A percentile compares a stretch with the other conserved stretches of the same genome.
phyloP scores from a whole-genome alignment of 345 rosid genomes.

The Hibiscus syriacus region DNA sequence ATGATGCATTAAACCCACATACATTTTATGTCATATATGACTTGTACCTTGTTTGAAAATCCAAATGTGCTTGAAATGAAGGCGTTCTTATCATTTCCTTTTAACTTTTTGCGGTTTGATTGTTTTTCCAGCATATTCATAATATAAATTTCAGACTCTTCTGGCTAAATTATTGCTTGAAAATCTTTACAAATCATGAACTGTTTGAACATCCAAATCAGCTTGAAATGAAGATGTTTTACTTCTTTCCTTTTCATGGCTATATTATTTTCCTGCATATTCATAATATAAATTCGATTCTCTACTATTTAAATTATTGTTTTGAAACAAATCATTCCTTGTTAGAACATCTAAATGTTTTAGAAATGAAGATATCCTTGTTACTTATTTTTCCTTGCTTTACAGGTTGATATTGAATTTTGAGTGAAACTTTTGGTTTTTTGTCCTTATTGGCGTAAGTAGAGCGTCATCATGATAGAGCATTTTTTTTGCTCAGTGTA shows the following conservation, averaged over 20 bases:
- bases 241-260: not conserved
- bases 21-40: not conserved
- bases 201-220: not conserved
- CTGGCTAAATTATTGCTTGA: not conserved
- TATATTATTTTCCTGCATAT: not conserved
- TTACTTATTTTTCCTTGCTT: not conserved
- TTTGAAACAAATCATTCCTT: not conserved
- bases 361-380: not conserved
- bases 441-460: conserved; percentile 12
- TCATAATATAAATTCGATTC: not conserved
- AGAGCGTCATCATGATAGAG: conserved; percentile 9
- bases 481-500: not conserved
- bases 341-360: not conserved
- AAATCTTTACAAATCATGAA: not conserved
- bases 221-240: not conserved
- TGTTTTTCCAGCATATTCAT: not conserved
- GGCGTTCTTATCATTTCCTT: not conserved
- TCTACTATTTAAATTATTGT: not conserved
- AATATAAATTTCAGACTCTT: not conserved
- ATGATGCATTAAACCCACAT: not conserved
- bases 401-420: not conserved
- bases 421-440: not conserved
- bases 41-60: not conserved
- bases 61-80: too few relatives aligned
- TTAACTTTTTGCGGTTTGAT: not conserved